Base-by-base conservation (phyloP, 208 protist species). In the Acanthamoeba triangularis region DNA sequence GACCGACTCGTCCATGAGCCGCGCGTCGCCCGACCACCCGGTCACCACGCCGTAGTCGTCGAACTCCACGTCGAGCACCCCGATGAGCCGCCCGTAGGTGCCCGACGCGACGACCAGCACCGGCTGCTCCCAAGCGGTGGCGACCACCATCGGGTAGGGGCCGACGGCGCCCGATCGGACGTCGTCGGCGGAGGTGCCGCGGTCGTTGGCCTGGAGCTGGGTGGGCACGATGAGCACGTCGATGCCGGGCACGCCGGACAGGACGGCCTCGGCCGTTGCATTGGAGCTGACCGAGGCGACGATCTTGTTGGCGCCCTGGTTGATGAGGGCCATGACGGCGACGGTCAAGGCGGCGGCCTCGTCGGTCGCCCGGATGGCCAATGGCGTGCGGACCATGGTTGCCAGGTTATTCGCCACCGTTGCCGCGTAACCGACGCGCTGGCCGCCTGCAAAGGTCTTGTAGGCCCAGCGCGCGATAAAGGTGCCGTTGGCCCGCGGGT, bases 281-380 rank as follows among this genome's bases (percentile, higher is more conserved):
- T 72, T 72, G 61, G 33, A 56, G 61, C 88, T 93, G 28, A 93
- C 67, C 25, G 88, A 72, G 49, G 67, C 88, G 28, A 93, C 88
- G 61, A 93, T 78, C 88, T 93, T 93, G 61, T 93, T 54, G 67
- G 52, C 88, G 18, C 88, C 88, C 52, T 67, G 76, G 88, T 93
- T 93, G n/a, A 76, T 54, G 44, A 93, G 44, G 10, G 41, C 67
- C 47, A 59, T 59, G 28, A 93, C 88, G 41, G 88, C 88, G 16
- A 76, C 67, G 30, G 20, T 1, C 8, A 93, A 61, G 23, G 56
- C 28, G 23, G 35, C n/a, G 35, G 67, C 88, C 52, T 93, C 88
- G 18, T 93, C 88, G 41, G 41, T 78, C 2, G 88, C 61, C 20
- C 47, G 56, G 16, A 91, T 80, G 28, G 28, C 63, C 6, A 30